Base-by-base conservation (phyloP, 371 early-diverging fungal species). In the Chytridium lagenaria region DNA sequence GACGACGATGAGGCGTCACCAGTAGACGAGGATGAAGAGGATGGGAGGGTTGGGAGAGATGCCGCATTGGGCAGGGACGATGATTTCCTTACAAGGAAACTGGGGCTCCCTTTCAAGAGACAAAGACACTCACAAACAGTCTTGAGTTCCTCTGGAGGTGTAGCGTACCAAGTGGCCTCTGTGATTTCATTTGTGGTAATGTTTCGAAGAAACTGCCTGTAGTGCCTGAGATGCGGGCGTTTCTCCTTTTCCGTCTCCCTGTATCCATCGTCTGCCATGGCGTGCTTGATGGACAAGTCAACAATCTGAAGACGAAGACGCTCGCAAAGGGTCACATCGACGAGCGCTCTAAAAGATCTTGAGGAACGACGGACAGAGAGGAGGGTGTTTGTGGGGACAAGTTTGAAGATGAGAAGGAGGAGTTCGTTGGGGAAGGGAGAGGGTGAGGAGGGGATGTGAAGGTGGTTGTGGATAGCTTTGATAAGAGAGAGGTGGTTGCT, bases 121-220 rank as follows among this genome's bases (percentile, higher is more conserved):
- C 75, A 75, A 19, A 85, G 76, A 59, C 85, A 85, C 71, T 85
- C 85, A 75, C 85, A 85, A 30, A 85, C 80, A 33, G 78, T 79
- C 61, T 78, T 76, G 59, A 85, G 70, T 64, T 85, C 85, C 40
- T 66, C 73, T 5, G 85, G 85, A 2, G 85, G 81, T 1, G 68
- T 67, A 22, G 80, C 36, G 72, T 80, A 85, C 81, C 83, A 83
- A 44, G 70, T 75, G 1, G 80, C 83, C 59, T 83, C 83, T 33
- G 72, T 78, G 44, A 83, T 15, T 1, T 79, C 78, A 68, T 49
- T 70, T 23, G 70, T 67, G 52, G 64, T 33, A 12, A 78, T 50
- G 71, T 71, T 72, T 33, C 72, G 38, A 38, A 83, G 77, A 57
- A 79, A 83, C 59, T 70, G 65, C 26, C 73, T 39, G 76, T 79